phyloP scores from a whole-genome alignment of 2,329 filamentous ascomycete genomes.

The Dactylellina drechsleri region DNA sequence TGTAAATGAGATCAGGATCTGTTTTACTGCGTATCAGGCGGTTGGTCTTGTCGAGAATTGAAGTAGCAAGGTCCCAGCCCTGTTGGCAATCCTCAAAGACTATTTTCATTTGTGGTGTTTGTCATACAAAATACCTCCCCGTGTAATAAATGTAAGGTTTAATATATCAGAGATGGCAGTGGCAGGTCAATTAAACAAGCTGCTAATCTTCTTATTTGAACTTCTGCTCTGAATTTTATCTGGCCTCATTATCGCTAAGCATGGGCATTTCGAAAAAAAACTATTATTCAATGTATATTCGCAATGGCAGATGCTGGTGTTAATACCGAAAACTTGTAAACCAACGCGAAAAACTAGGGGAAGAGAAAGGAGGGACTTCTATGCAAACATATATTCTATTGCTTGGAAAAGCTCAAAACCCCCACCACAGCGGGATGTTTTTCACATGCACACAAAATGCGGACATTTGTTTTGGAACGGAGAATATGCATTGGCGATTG shows the following conservation, averaged over 20 bases:
- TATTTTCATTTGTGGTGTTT: constrained; percentile 7
- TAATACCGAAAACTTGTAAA: neutral
- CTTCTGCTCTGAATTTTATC: constrained; percentile 4
- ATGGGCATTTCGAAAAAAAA: neutral
- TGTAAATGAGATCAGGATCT: constrained; percentile 3
- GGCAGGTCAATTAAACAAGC: neutral
- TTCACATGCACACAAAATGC: too few relatives aligned
- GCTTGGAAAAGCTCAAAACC: too few relatives aligned
- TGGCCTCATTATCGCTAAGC: neutral
- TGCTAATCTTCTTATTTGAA: constrained; percentile 4
- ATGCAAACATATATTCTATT: too few relatives aligned
- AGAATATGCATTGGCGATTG: too few relatives aligned
- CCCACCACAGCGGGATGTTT: too few relatives aligned
- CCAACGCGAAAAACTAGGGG: too few relatives aligned
- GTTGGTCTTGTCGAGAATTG: constrained; percentile 11
- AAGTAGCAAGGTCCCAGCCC: constrained; percentile 5
- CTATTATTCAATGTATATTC: neutral
- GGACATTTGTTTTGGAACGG: too few relatives aligned
- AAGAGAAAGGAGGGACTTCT: too few relatives aligned
- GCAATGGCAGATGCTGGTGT: neutral
- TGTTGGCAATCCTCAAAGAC: constrained; percentile 12
- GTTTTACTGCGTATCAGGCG: neutral
- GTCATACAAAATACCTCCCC: neutral
- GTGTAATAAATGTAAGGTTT: constrained; percentile 11
- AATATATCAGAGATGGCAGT: neutral